Percentiles rank a stretch among this genome's conserved stretches.
These are phyloP conservation scores for Fusarium tricinctum DNA, from an alignment of 2,329 filamentous ascomycete species.

Conservation along the genomic window DNA sequence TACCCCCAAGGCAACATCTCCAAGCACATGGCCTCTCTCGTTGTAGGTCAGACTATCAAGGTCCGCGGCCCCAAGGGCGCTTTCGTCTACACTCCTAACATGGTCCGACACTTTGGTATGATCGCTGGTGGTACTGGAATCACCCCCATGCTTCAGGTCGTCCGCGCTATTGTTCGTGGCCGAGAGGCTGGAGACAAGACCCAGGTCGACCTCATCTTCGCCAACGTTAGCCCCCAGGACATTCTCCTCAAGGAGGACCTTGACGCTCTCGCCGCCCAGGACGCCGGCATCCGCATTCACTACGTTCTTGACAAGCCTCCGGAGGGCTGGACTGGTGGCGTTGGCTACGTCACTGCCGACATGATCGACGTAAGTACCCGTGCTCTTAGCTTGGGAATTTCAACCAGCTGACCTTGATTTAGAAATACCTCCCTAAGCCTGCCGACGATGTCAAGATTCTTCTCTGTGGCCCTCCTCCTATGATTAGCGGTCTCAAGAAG, in stretches of 20 bases:
- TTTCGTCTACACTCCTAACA: conserved; percentile 97
- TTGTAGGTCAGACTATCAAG: conserved; percentile 88
- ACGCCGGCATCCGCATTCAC: conserved; percentile 86
- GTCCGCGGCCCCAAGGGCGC: conserved; percentile 96
- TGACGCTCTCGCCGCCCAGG: conserved; percentile 81
- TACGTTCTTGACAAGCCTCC: conserved; percentile 98
- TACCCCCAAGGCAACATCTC: conserved; percentile 99
- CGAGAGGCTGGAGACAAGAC: conserved; percentile 85
- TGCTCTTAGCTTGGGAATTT: conserved; percentile 29
- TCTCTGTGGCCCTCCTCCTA: conserved; percentile 94
- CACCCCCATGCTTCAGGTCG: conserved; percentile 97
- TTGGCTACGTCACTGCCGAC: conserved; percentile 94
- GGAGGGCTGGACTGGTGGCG: conserved; percentile 89
- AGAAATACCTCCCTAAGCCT: conserved; percentile 86
- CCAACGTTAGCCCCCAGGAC: conserved; percentile 93
- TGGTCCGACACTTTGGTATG: conserved; percentile 98
- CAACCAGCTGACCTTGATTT: conserved; percentile 41
- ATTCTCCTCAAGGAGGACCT: conserved; percentile 95
- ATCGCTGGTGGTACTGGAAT: conserved; percentile 97
- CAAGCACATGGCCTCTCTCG: conserved; percentile 87
- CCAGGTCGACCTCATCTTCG: conserved; percentile 94
- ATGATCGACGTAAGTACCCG: conserved; percentile 83
- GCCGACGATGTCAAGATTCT: conserved; percentile 92
- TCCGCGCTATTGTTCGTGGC: conserved; percentile 89
- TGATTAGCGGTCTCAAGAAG: conserved; percentile 98